Percentiles rank a stretch among this genome's conserved stretches.
Evolutionary conservation across 108 stramenopile genomes (phyloP).

Genomic region (Conticribra weissflogii): DNA sequence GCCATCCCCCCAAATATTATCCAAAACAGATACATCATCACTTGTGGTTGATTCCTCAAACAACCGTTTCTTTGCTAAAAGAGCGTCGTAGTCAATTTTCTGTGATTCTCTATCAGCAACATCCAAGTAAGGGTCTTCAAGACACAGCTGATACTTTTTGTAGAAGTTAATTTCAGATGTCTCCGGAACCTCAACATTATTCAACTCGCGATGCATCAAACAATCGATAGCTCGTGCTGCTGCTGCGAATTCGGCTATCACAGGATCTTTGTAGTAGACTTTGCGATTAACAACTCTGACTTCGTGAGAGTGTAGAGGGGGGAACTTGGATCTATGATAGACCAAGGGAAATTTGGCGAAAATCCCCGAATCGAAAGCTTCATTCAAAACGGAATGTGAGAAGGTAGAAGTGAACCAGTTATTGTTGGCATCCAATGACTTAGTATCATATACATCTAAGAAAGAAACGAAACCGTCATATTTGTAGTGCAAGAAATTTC

Average conservation of each 20-base stretch:
- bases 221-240: slow-evolving; percentile 51
- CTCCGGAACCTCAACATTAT: not conserved
- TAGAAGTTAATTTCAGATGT: not conserved
- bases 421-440: too few relatives aligned
- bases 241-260: slow-evolving; percentile 33
- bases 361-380: too few relatives aligned
- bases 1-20: slow-evolving; percentile 6
- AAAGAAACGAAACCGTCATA: too few relatives aligned
- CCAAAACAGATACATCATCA: too few relatives aligned
- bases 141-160: slow-evolving; percentile 15
- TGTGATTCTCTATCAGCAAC: slow-evolving; percentile 6
- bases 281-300: not conserved
- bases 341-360: too few relatives aligned
- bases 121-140: slow-evolving; percentile 15
- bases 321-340: too few relatives aligned
- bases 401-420: too few relatives aligned
- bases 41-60: too few relatives aligned
- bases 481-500: too few relatives aligned
- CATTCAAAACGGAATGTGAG: too few relatives aligned
- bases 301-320: slow-evolving; percentile 5
- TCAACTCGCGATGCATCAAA: slow-evolving; percentile 22
- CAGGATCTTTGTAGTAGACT: slow-evolving; percentile 13
- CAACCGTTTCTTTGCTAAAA: slow-evolving; percentile 3
- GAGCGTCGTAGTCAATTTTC: slow-evolving; percentile 12
- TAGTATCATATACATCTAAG: too few relatives aligned